A percentile compares a stretch with the other conserved stretches of the same genome.
These are phyloP conservation scores for Cryptosporidium sp. DNA, from an alignment of 169 alveolate genomes.

Conservation along the genomic window DNA sequence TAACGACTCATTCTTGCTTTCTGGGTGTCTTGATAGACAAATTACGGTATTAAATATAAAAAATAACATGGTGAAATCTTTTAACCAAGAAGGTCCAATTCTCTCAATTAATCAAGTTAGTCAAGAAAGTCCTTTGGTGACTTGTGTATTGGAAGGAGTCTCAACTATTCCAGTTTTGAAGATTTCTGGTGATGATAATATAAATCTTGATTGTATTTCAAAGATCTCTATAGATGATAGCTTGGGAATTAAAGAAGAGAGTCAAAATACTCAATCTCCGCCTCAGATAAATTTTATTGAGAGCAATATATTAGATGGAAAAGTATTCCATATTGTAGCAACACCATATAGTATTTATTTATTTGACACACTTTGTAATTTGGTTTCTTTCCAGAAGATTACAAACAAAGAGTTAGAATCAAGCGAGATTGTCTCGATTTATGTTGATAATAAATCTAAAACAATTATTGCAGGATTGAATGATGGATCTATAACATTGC, in stretches of 20 bases:
- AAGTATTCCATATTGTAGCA: conserved; percentile 37
- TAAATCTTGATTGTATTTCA: conserved; percentile 19
- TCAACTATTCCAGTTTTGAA: conserved; percentile 38
- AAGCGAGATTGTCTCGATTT: conserved; percentile 48
- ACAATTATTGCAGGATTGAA: conserved; percentile 40
- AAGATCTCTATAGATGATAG: conserved; percentile 1
- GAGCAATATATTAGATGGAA: background rate
- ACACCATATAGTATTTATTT: conserved; percentile 33
- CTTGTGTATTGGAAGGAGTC: conserved; percentile 61
- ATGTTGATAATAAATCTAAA: conserved; percentile 4
- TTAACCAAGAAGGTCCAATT: conserved; percentile 46
- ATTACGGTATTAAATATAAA: conserved; percentile 24
- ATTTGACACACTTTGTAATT: conserved; percentile 27
- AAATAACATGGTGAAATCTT: background rate
- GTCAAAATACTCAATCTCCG: background rate
- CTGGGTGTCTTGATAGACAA: conserved; percentile 67
- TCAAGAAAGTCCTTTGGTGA: conserved; percentile 1
- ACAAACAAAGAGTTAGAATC: background rate
- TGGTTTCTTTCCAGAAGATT: conserved; percentile 7
- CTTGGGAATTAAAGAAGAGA: background rate
- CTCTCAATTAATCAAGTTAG: conserved; percentile 34
- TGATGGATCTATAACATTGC: conserved; percentile 33
- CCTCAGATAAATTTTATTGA: conserved; percentile 28
- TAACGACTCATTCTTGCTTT: conserved; percentile 44
- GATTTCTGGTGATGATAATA: background rate